A percentile compares a stretch with the other conserved stretches of the same genome.
Evolutionary conservation across 2,329 filamentous ascomycete species (phyloP).

Genomic region (Trichoderma sp.): DNA sequence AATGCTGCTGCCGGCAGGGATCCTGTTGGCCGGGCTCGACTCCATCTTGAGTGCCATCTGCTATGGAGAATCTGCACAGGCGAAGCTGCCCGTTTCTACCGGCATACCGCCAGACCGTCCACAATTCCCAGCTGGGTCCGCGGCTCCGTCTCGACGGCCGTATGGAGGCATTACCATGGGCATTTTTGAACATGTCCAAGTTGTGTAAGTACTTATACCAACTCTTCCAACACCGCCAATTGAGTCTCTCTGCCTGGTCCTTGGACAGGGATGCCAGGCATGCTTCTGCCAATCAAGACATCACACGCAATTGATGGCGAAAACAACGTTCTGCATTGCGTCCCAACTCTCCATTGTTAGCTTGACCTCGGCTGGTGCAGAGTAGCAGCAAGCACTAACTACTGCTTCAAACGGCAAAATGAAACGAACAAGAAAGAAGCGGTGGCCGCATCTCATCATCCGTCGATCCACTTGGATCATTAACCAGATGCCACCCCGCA

Average conservation of each 20-base stretch:
- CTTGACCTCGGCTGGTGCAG: conserved; percentile 8
- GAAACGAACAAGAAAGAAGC: conserved; percentile 11
- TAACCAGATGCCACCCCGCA: conserved; percentile 12
- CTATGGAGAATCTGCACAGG: conserved; percentile 22
- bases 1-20: background rate
- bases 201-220: background rate
- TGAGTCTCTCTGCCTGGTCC: conserved; percentile 3
- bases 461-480: conserved; percentile 9
- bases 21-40: background rate
- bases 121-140: background rate
- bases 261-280: conserved; percentile 3
- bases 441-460: conserved; percentile 10
- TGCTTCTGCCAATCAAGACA: conserved; percentile 26
- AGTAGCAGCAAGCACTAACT: background rate
- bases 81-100: conserved; percentile 23
- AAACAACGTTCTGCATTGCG: conserved; percentile 19
- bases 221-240: conserved; percentile 13
- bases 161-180: background rate
- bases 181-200: background rate
- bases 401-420: conserved; percentile 2
- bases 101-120: conserved; percentile 26
- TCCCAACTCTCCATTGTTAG: conserved; percentile 15
- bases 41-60: conserved; percentile 11
- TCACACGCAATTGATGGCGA: conserved; percentile 21
- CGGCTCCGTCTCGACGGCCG: conserved; percentile 15